phyloP scores from a whole-genome alignment of 2,329 filamentous ascomycete species.

The Microdochium nivale region DNA sequence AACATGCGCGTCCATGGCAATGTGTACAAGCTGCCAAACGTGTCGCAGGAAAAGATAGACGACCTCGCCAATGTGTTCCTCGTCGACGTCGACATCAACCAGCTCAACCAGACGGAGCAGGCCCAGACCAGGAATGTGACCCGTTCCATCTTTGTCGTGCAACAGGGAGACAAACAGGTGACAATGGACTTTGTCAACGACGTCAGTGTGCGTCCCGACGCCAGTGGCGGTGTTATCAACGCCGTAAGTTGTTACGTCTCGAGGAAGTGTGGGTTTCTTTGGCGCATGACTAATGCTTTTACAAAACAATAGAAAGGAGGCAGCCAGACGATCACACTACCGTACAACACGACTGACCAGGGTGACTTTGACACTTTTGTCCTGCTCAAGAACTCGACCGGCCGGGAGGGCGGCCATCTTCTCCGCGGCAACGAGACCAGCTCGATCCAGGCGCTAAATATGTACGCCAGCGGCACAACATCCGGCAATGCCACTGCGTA shows the following conservation, averaged over 20 bases:
- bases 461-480: slow-evolving; percentile 55
- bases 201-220: slow-evolving; percentile 38
- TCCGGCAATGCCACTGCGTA: slow-evolving; percentile 70
- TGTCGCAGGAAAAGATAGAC: slow-evolving; percentile 55
- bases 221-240: slow-evolving; percentile 41
- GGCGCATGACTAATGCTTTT: slow-evolving; percentile 34
- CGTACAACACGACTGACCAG: slow-evolving; percentile 55
- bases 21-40: slow-evolving; percentile 71
- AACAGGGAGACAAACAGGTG: slow-evolving; percentile 57
- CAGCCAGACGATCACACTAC: slow-evolving; percentile 52
- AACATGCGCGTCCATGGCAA: slow-evolving; percentile 70
- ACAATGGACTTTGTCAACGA: slow-evolving; percentile 47
- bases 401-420: slow-evolving; percentile 37
- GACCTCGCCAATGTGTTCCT: slow-evolving; percentile 64
- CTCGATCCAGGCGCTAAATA: slow-evolving; percentile 58
- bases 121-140: slow-evolving; percentile 67
- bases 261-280: too few species aligned
- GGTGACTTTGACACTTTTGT: slow-evolving; percentile 71
- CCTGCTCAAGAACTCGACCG: slow-evolving; percentile 48
- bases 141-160: slow-evolving; percentile 64
- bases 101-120: slow-evolving; percentile 50
- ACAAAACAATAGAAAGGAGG: slow-evolving; percentile 38
- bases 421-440: slow-evolving; percentile 55
- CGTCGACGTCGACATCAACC: slow-evolving; percentile 51
- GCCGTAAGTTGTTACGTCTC: slow-evolving; percentile 23